Conservation (phyloP, 331 rosid genomes). For the Erythrophleum ivorense region DNA sequence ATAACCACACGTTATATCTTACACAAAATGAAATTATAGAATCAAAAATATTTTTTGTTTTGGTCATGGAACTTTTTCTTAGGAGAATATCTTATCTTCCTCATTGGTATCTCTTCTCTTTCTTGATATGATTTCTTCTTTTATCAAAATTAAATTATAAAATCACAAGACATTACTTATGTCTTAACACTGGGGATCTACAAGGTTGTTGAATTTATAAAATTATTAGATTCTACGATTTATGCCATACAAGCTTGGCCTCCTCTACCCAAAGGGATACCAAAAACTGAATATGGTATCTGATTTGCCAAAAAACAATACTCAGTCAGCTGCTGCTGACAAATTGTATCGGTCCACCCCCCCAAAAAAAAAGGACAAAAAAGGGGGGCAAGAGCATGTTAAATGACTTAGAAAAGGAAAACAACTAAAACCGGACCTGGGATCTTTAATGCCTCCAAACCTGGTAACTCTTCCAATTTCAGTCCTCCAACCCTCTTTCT, state of each 20-base stretch:
- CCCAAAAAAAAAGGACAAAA: neutral
- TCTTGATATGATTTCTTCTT: neutral
- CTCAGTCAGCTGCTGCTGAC: neutral
- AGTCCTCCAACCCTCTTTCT: constrained; percentile 96
- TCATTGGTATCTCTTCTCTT: neutral
- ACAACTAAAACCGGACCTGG: constrained; percentile 62
- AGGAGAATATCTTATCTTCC: neutral
- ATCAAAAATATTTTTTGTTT: neutral
- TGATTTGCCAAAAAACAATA: neutral
- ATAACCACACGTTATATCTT: neutral
- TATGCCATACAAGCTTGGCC: constrained; percentile 15
- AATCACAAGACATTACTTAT: neutral
- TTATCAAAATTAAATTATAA: neutral
- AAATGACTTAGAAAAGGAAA: constrained; percentile 15
- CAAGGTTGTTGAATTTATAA: neutral
- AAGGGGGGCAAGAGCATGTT: neutral
- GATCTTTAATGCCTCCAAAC: constrained; percentile 83
- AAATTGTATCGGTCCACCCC: neutral
- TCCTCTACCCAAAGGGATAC: constrained; percentile 31
- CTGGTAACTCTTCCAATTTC: constrained; percentile 89
- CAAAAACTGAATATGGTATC: neutral
- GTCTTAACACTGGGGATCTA: neutral
- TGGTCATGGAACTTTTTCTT: neutral
- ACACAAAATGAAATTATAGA: constrained; percentile 8
- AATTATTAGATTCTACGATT: neutral